Base-by-base conservation (phyloP, 257 asterid species). In the Jaltomata sinuosa region DNA sequence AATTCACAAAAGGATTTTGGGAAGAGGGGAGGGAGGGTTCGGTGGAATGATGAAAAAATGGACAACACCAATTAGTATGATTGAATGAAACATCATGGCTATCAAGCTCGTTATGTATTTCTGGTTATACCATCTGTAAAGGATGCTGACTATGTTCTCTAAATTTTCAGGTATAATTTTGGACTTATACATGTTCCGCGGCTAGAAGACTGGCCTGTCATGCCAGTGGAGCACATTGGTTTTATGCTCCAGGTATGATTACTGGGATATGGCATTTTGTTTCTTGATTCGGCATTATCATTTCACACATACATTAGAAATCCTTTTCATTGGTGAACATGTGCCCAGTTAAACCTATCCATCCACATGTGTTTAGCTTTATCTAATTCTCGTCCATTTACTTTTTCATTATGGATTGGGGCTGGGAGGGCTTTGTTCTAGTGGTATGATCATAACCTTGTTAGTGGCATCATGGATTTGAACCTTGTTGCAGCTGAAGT, bases 161-260 rank as follows among this genome's bases (percentile, higher is more conserved):
- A 18, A 62, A 45, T 49, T 47, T 55, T 29, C 85, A 87, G 91
- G 91, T 89, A 89, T 54, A 32, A 85, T 19, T 89, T 89, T 80
- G 91, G 91, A 65, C 36, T 89, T 11, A 76, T 89, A 21, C 91
- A 87, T 38, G 91, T 87, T 65, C 89, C 91, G 7, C 85, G 89
- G 64, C 83, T 87, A 61, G 91, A 89, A 87, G 91, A 89, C 85
- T 89, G 91, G 89, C 91, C 91, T 15, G 91, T 88, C 61, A 89
- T 87, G 91, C 91, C 89, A 8, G 91, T 89, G 77, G 91, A 89
- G 74, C 91, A 64, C 85, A 89, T 87, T 36, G 91, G 91, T 84
- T 89, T 87, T 65, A 80, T 82, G 77, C 91, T 89, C 31, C 86
- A 85, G 89, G 89, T 89, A 89, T 65, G 31, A 64, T 19, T 45